A percentile compares a stretch with the other conserved stretches of the same genome.
Evolutionary conservation across 139 green algal genomes (phyloP).

Genomic region (Astrephomene gubernaculifera): DNA sequence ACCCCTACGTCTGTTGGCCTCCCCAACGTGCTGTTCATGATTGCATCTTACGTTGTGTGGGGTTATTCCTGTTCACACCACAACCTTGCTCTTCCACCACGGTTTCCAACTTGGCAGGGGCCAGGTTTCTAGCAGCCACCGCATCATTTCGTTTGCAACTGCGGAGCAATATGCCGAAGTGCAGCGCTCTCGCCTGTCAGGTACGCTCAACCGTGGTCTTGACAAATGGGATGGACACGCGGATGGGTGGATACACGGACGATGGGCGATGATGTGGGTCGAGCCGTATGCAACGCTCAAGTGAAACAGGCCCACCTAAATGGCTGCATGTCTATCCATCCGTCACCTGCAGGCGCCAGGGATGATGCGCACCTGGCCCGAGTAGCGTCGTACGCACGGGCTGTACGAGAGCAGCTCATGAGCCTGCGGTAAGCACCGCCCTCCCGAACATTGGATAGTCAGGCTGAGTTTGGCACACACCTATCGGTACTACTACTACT

Average conservation of each 20-base stretch:
- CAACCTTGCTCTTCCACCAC: background rate
- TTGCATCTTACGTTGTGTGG: no score
- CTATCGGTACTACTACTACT: no score
- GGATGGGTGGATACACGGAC: background rate
- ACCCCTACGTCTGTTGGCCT: no score
- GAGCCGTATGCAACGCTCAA: background rate
- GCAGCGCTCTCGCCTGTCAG: constrained; percentile 8
- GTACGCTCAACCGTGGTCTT: background rate
- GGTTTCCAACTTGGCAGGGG: background rate
- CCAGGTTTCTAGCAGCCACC: constrained; percentile 11
- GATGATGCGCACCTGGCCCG: constrained; percentile 19
- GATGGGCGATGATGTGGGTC: background rate
- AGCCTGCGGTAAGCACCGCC: background rate
- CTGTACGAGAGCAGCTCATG: constrained; percentile 30
- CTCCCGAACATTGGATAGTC: no score
- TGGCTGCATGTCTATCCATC: background rate
- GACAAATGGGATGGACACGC: background rate
- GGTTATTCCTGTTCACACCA: constrained; percentile 3
- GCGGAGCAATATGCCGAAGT: constrained; percentile 24
- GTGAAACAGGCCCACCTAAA: background rate
- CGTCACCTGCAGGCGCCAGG: background rate
- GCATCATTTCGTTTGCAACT: constrained; percentile 11
- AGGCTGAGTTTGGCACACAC: no score
- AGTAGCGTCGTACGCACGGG: constrained; percentile 9
- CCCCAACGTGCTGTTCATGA: no score